Evolutionary conservation across 768 basidiomycete genomes (phyloP).

Genomic region (Lentinula raphanica): DNA sequence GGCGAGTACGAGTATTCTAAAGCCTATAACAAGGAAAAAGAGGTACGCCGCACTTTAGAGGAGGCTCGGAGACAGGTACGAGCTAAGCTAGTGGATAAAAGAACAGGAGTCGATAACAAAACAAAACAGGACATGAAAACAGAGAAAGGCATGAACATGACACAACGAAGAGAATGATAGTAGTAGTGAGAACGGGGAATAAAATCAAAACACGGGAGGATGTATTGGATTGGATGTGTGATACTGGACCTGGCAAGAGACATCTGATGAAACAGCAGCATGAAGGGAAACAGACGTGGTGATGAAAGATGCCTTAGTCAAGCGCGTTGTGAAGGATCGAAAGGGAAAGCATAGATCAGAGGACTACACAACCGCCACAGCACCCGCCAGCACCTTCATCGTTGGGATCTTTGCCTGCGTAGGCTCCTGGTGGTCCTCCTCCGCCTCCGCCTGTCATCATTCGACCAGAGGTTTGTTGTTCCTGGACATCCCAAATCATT

Average conservation of each 20-base stretch:
- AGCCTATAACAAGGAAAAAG: no score
- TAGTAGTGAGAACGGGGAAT: not conserved
- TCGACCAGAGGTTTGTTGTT: slow-evolving; percentile 70
- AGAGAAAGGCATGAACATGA: slow-evolving; percentile 8
- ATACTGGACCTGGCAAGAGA: not conserved
- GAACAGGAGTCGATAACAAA: not conserved
- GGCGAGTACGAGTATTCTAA: no score
- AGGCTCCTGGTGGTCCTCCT: slow-evolving; percentile 41
- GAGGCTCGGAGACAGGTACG: no score
- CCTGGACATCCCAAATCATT: slow-evolving; percentile 34
- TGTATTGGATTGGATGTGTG: not conserved
- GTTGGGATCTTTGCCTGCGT: slow-evolving; percentile 40
- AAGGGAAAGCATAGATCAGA: slow-evolving; percentile 16
- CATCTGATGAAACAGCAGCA: not conserved
- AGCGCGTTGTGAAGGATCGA: not conserved
- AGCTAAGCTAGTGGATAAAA: not conserved
- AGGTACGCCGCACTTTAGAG: no score
- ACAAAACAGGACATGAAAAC: not conserved
- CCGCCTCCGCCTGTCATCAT: slow-evolving; percentile 48
- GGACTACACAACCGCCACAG: slow-evolving; percentile 66
- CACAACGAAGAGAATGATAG: slow-evolving; percentile 11
- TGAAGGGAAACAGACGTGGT: not conserved
- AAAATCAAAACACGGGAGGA: not conserved
- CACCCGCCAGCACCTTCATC: slow-evolving; percentile 57
- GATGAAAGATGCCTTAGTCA: not conserved